Evolutionary conservation across 2,329 filamentous ascomycete genomes (phyloP).

Genomic region (Drechslera avenae): DNA sequence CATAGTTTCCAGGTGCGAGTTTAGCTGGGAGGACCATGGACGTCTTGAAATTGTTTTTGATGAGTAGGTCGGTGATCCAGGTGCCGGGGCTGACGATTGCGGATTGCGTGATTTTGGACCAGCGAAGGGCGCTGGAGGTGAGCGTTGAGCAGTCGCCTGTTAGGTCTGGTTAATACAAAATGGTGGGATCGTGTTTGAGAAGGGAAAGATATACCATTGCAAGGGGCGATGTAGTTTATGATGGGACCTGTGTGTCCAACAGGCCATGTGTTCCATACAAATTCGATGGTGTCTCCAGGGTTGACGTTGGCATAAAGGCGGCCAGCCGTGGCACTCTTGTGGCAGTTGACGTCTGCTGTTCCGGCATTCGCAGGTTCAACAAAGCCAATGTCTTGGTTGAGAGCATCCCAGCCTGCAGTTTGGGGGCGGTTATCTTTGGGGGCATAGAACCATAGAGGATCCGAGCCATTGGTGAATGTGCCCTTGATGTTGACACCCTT

Average conservation of each 20-base stretch:
- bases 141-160: conserved; percentile 41
- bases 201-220: conserved; percentile 29
- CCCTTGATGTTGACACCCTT: conserved; percentile 30
- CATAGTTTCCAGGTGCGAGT: conserved; percentile 57
- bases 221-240: conserved; percentile 48
- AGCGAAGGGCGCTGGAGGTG: conserved; percentile 32
- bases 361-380: conserved; percentile 37
- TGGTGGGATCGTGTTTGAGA: not conserved
- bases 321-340: conserved; percentile 46
- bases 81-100: conserved; percentile 34
- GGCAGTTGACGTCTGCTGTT: conserved; percentile 45
- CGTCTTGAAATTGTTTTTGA: conserved; percentile 55
- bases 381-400: conserved; percentile 48
- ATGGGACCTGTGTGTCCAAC: conserved; percentile 46
- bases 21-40: conserved; percentile 52
- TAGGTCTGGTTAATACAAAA: not conserved
- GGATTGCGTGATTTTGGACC: conserved; percentile 43
- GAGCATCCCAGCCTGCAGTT: conserved; percentile 43
- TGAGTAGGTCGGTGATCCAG: conserved; percentile 45
- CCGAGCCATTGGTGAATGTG: conserved; percentile 34
- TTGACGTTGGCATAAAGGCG: conserved; percentile 41
- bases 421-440: conserved; percentile 29
- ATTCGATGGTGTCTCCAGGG: conserved; percentile 40
- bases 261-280: conserved; percentile 47
- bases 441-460: conserved; percentile 43